Conservation (phyloP, 495 filamentous ascomycete species). For the Xylaria longipes region DNA sequence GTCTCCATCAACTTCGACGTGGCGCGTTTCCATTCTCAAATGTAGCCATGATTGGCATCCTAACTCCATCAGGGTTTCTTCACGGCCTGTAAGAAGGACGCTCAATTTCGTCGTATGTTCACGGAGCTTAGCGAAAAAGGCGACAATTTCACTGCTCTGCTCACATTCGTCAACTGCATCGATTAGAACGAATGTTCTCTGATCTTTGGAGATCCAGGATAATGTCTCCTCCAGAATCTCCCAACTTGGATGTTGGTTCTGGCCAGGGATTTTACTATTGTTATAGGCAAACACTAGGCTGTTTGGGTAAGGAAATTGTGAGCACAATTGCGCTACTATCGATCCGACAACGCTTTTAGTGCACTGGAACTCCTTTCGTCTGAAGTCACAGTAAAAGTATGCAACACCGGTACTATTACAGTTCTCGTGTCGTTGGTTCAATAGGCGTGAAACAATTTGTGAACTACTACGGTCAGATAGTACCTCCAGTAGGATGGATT, state of each 20-base stretch:
- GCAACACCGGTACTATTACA: background rate
- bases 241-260: background rate
- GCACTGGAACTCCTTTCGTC: background rate
- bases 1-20: background rate
- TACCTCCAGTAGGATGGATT: background rate
- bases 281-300: background rate
- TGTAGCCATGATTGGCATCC: background rate
- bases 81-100: background rate
- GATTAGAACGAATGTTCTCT: background rate
- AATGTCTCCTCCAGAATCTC: background rate
- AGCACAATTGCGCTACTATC: background rate
- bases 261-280: background rate
- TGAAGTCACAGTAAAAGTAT: background rate
- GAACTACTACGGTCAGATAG: background rate
- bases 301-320: background rate
- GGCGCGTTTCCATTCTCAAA: background rate
- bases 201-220: background rate
- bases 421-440: background rate
- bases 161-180: background rate
- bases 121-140: background rate
- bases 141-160: background rate
- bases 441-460: background rate
- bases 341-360: background rate
- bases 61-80: background rate
- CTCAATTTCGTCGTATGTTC: background rate